Conservation (phyloP, 495 filamentous ascomycete species). For the Clohesyomyces aquaticus region DNA sequence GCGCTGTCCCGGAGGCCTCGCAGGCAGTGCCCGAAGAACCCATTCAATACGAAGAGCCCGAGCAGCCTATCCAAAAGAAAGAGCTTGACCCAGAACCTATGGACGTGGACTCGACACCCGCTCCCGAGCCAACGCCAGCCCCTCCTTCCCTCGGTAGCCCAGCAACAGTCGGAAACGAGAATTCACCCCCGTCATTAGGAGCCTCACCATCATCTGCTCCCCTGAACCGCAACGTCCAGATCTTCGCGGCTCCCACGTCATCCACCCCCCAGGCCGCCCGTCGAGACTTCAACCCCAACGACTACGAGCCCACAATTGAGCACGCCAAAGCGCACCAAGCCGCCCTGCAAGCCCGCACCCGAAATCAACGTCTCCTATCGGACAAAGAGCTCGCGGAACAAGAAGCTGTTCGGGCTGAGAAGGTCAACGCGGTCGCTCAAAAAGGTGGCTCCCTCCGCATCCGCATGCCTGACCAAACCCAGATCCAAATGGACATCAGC, state of each 20-base stretch:
- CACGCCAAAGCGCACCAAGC: conserved; percentile 83
- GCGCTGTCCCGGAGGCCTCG: conserved; percentile 21
- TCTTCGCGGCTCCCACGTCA: conserved; percentile 75
- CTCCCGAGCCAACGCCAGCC: conserved; percentile 2
- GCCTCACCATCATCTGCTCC: conserved; percentile 29
- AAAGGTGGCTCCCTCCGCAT: conserved; percentile 70
- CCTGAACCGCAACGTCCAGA: conserved; percentile 59
- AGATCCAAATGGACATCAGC: conserved; percentile 66
- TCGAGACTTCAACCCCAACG: conserved; percentile 65
- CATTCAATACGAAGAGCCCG: conserved; percentile 18
- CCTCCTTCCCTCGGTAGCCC: background rate
- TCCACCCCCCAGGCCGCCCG: conserved; percentile 75
- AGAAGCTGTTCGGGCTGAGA: conserved; percentile 61
- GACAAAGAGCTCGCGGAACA: conserved; percentile 67
- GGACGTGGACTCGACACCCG: conserved; percentile 30
- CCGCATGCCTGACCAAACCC: conserved; percentile 82
- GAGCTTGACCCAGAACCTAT: conserved; percentile 31
- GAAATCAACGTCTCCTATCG: conserved; percentile 70
- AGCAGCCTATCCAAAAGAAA: conserved; percentile 9
- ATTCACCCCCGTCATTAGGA: conserved; percentile 1
- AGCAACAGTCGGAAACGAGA: background rate
- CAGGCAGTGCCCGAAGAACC: conserved; percentile 10
- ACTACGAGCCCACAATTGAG: conserved; percentile 81
- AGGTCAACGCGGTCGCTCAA: conserved; percentile 63
- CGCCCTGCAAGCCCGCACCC: conserved; percentile 63